These are phyloP conservation scores for Ambrosiella cleistominuta DNA, from an alignment of 2,329 filamentous ascomycete species.

Conservation along the genomic window DNA sequence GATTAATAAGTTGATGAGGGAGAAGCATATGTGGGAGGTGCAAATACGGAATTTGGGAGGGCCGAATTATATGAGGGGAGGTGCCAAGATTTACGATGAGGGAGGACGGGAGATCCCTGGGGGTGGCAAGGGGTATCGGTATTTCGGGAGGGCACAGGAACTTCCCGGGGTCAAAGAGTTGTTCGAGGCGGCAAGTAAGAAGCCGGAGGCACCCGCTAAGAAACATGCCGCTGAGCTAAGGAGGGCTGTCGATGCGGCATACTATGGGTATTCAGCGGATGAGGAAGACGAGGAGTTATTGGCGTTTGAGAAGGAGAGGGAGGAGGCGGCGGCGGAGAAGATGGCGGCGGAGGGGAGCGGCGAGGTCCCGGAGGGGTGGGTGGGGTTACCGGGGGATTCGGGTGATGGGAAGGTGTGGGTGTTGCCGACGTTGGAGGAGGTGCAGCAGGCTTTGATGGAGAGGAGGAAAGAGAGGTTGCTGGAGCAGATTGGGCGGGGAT, in stretches of 20 bases:
- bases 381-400: slow-evolving; percentile 68
- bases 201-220: slow-evolving; percentile 39
- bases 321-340: slow-evolving; percentile 60
- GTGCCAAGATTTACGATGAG: slow-evolving; percentile 54
- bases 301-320: slow-evolving; percentile 66
- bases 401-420: slow-evolving; percentile 73
- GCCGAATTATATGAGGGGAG: slow-evolving; percentile 82
- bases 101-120: slow-evolving; percentile 51
- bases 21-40: slow-evolving; percentile 98
- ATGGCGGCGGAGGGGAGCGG: slow-evolving; percentile 30
- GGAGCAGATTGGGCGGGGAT: slow-evolving; percentile 46
- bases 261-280: slow-evolving; percentile 87
- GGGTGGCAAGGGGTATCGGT: slow-evolving; percentile 80
- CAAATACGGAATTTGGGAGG: slow-evolving; percentile 92
- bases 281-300: slow-evolving; percentile 76
- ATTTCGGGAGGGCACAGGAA: slow-evolving; percentile 80
- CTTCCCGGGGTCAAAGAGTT: slow-evolving; percentile 91
- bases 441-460: slow-evolving; percentile 86
- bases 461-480: slow-evolving; percentile 66
- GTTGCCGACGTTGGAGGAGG: slow-evolving; percentile 72
- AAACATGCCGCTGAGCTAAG: slow-evolving; percentile 52
- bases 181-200: slow-evolving; percentile 58
- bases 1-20: slow-evolving; percentile 96
- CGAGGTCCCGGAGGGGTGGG: slow-evolving; percentile 45
- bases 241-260: slow-evolving; percentile 66